Base-by-base conservation (phyloP, 2,329 filamentous ascomycete species). In the Claviceps sorghi region DNA sequence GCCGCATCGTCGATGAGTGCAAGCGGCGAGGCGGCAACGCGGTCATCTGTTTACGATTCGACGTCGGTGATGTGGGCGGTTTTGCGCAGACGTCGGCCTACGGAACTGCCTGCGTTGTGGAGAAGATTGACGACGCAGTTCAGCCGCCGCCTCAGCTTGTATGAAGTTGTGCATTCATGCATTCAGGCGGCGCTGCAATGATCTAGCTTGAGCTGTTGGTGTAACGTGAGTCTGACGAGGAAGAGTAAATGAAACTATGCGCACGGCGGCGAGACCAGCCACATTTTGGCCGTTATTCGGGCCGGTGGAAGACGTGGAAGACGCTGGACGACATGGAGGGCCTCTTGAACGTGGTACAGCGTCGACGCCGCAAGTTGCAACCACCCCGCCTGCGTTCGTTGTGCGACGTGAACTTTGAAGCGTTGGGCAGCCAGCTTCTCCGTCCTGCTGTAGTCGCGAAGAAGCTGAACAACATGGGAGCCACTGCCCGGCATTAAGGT, bases 71-170 rank as follows among this genome's bases (percentile, higher is more conserved):
- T 54, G 64, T 80, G 56, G 74, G 70, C 30, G 72, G 73, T 2
- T 81, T 76, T 58, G 75, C 76, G 2, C 78, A 81, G 65, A 75
- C 77, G 42, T 78, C 76, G 54, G 78, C 77, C 0, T 82, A 81
- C 59, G 78, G 79, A 2, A 82, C 78, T 3, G 79, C 78, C 2
- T 76, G 72, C 49, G 58, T 78, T 13, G 69, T 81, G 29, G 77
- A 81, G 65, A 79, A 75, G 67, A 63, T 80, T 52, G 72, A 77
- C 13, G 67, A 63, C 11, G 9, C 40, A 19, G 53, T 55, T 32
- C 54, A 58, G 3, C 57, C 59, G 42, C 60, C 61, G 30, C 55
- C 63, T 2, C 64, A 67, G 57, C 57, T 67, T 21, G 52, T 43
- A 38, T 22, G 43, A 26, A 17, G 32, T 49, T 11, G 6, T 21